Evolutionary conservation across 768 basidiomycete species (phyloP).

Genomic region (Heimioporus sp.): DNA sequence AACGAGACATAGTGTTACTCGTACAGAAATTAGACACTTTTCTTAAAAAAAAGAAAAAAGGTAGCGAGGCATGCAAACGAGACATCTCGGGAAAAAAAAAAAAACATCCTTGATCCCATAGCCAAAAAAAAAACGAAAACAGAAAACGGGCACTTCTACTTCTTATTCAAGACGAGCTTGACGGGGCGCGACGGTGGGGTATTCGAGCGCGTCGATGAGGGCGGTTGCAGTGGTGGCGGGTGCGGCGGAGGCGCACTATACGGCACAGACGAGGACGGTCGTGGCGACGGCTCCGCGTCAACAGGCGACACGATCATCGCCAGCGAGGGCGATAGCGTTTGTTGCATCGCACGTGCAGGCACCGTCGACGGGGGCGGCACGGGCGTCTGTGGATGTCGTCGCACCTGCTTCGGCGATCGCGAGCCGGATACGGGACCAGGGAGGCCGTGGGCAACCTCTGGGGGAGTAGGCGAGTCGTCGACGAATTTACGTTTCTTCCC

Average conservation of each 20-base stretch:
- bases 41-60: not conserved
- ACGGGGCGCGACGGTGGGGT: constrained; percentile 30
- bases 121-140: not conserved
- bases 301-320: constrained; percentile 36
- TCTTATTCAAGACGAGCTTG: constrained; percentile 31
- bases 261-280: constrained; percentile 27
- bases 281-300: constrained; percentile 32
- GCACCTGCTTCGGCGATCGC: constrained; percentile 33
- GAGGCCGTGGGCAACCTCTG: constrained; percentile 9
- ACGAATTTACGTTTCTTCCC: constrained; percentile 36
- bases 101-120: not conserved
- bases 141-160: constrained; percentile 15
- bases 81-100: not conserved
- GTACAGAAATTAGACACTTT: constrained; percentile 8
- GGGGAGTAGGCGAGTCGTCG: constrained; percentile 31
- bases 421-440: constrained; percentile 18
- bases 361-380: constrained; percentile 24
- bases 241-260: constrained; percentile 13
- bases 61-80: not conserved
- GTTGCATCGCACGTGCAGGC: constrained; percentile 32
- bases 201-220: constrained; percentile 17
- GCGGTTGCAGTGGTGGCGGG: constrained; percentile 13
- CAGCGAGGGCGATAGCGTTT: constrained; percentile 33
- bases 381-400: constrained; percentile 34
- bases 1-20: constrained; percentile 5